Evolutionary conservation across 306 rosid species (phyloP), one percentile per base, ranked within the genome.

Genomic region (Abrus precatorius): DNA sequence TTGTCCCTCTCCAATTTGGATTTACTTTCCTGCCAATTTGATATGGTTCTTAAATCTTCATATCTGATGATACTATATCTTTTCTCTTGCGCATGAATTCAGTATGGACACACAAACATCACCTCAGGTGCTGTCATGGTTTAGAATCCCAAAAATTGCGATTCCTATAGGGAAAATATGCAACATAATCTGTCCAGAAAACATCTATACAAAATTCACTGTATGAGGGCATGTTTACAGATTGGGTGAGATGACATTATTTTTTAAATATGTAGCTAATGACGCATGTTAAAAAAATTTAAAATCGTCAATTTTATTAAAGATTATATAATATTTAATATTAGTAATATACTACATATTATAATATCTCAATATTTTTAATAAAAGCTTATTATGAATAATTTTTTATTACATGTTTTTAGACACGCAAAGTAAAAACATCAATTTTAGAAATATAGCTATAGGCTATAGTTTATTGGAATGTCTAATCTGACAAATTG

Each of bases 131-230:
- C 32, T 45, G 44, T 13, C 63, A 12, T 33, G 48, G 49, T 12
- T 34, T 27, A n/a, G 53, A 44, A 63, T 71, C 70, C 64, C 79
- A 28, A 38, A 72, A 45, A 63, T 61, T 84, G 69, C 69, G 81
- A n/a, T 69, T 61, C 74, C 70, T 28, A 55, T 32, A 48, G 60
- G 79, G 72, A 48, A 29, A 5, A 75, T 65, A 2, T 62, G 66
- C 79, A 70, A 55, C 72, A 79, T 34, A 33, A 69, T 68, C 70
- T 29, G 43, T 45, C 84, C 6, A 2, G 30, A 20, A 47, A 57
- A 38, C 36, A 48, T 72, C 1, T 13, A 30, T 34, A 20, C 20
- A 9, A 33, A 49, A 43, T 78, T 44, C 70, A 62, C 28, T 55
- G 20, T 20, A 50, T 4, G 45, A 74, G 69, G 63, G 62, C 79